These are phyloP conservation scores for Dendryphion nanum DNA, from an alignment of 2,329 filamentous ascomycete species.

Conservation along the genomic window DNA sequence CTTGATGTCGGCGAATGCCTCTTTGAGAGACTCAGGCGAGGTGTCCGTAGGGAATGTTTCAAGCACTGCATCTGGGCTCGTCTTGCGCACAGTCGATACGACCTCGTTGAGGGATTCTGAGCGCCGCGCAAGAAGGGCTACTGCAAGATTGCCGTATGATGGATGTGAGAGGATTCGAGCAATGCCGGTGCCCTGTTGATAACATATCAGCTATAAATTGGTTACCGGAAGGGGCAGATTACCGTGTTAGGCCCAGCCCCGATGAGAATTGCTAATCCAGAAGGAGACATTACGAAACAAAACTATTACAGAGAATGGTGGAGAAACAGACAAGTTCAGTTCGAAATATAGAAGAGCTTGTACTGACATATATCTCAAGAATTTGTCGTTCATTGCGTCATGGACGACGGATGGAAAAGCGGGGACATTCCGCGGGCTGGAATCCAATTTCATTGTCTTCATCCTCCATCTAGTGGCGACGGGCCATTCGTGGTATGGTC, in stretches of 20 bases:
- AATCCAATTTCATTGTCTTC: too few relatives aligned
- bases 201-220: neutral
- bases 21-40: conserved; percentile 45
- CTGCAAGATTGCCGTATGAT: conserved; percentile 54
- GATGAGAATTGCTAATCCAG: conserved; percentile 33
- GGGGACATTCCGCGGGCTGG: neutral
- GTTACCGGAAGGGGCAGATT: conserved; percentile 1
- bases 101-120: conserved; percentile 46
- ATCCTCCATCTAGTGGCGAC: too few relatives aligned
- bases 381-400: neutral
- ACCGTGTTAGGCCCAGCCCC: conserved; percentile 34
- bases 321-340: neutral
- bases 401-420: neutral
- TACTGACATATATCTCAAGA: neutral
- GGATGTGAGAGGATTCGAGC: conserved; percentile 53
- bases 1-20: conserved; percentile 52
- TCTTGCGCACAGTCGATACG: conserved; percentile 41
- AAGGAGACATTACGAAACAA: conserved; percentile 24
- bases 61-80: conserved; percentile 46
- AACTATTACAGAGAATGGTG: neutral
- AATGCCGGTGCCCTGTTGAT: conserved; percentile 53
- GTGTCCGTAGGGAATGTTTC: conserved; percentile 56
- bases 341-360: neutral
- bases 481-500: too few relatives aligned
- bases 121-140: conserved; percentile 54